A percentile compares a stretch with the other conserved stretches of the same genome.
phyloP scores from a whole-genome alignment of 345 rosid genomes.

The Bruguiera parviflora region DNA sequence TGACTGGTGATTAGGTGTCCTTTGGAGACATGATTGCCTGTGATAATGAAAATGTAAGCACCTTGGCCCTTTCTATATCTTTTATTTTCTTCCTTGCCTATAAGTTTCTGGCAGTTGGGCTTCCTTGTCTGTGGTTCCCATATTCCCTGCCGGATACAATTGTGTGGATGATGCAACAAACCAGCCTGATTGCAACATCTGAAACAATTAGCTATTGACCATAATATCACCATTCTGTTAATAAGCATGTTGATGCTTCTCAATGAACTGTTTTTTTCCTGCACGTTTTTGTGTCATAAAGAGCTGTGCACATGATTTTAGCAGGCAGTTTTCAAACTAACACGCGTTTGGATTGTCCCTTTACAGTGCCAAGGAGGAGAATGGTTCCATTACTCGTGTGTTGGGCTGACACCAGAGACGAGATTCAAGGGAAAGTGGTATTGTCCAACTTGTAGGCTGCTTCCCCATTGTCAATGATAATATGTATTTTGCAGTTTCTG shows the following conservation, averaged over 20 bases:
- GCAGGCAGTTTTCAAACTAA: too few species aligned
- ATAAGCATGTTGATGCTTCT: too few species aligned
- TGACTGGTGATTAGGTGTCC: conserved; percentile 57
- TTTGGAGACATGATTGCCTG: conserved; percentile 99
- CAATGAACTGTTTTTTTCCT: too few species aligned
- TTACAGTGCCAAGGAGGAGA: conserved; percentile 98
- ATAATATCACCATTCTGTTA: too few species aligned
- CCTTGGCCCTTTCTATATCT: neutral
- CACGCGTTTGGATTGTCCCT: conserved; percentile 6
- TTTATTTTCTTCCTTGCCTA: neutral
- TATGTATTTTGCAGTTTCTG: neutral
- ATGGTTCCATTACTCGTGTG: conserved; percentile 98
- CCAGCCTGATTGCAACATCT: too few species aligned
- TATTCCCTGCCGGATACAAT: too few species aligned
- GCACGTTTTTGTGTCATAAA: too few species aligned
- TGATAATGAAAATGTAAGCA: conserved; percentile 90
- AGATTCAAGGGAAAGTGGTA: conserved; percentile 99
- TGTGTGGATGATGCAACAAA: too few species aligned
- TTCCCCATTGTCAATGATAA: conserved; percentile 49
- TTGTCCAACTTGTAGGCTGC: conserved; percentile 85
- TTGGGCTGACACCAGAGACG: conserved; percentile 93
- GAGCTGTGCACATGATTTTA: too few species aligned
- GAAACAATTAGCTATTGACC: too few species aligned
- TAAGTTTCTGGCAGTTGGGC: too few species aligned
- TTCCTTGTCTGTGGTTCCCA: too few species aligned